Percentiles rank a stretch among this genome's conserved stretches.
phyloP scores from a whole-genome alignment of 2,329 filamentous ascomycete species.

The Dactylonectria estremocensis region DNA sequence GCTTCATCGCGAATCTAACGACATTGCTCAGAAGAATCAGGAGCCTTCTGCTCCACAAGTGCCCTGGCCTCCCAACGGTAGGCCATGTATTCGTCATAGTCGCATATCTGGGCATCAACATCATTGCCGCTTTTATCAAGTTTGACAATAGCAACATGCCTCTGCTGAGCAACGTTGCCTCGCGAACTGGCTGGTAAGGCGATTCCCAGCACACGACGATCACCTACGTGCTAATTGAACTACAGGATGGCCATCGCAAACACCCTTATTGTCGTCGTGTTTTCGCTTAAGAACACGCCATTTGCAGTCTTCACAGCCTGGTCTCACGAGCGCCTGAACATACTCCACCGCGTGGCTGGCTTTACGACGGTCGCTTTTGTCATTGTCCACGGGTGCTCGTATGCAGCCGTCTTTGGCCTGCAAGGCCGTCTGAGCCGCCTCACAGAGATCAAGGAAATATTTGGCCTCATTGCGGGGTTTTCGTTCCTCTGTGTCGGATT shows the following conservation, averaged over 20 bases:
- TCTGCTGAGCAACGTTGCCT: constrained; percentile 53
- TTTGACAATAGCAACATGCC: constrained; percentile 51
- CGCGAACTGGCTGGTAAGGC: constrained; percentile 58
- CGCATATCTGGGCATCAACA: constrained; percentile 54
- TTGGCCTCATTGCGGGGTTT: constrained; percentile 64
- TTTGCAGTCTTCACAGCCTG: constrained; percentile 67
- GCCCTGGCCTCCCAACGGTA: constrained; percentile 48
- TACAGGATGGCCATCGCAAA: constrained; percentile 61
- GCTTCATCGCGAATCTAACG: constrained; percentile 18
- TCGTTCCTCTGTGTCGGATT: constrained; percentile 62
- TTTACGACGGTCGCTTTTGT: constrained; percentile 63
- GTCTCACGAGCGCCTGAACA: constrained; percentile 73
- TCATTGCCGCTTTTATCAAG: constrained; percentile 52
- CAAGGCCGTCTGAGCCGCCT: constrained; percentile 51
- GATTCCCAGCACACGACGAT: background rate
- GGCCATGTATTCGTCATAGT: constrained; percentile 52
- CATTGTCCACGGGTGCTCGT: constrained; percentile 62
- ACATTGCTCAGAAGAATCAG: constrained; percentile 46
- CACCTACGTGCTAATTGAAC: background rate
- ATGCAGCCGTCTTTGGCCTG: constrained; percentile 59
- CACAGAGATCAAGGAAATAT: constrained; percentile 58
- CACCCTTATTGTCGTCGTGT: constrained; percentile 66
- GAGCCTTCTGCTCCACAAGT: constrained; percentile 46
- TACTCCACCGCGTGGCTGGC: constrained; percentile 69
- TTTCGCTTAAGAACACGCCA: constrained; percentile 73